Percentiles rank a stretch among this genome's conserved stretches.
Conservation (phyloP, 139 green algal species). For the Ettlia oleoabundans region DNA sequence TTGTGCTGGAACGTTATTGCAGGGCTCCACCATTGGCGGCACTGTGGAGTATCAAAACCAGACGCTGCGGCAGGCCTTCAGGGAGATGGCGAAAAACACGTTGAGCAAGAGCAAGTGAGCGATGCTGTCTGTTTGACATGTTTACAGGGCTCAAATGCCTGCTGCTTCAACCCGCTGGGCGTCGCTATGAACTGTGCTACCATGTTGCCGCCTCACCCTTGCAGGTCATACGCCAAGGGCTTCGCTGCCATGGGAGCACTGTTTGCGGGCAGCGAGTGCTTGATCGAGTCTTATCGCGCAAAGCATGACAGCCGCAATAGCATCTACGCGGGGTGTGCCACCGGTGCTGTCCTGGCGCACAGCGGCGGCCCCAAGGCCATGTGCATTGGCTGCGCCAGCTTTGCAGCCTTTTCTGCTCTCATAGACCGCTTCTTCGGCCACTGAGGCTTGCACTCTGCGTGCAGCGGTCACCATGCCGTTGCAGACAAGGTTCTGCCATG, state of each 20-base stretch:
- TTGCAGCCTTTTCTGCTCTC: slow-evolving; percentile 87
- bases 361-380: slow-evolving; percentile 83
- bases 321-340: slow-evolving; percentile 89
- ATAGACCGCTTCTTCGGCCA: slow-evolving; percentile 77
- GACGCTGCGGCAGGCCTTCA: slow-evolving; percentile 51
- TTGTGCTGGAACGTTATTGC: too few relatives aligned
- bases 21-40: slow-evolving; percentile 47
- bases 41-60: slow-evolving; percentile 45
- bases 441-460: too few relatives aligned
- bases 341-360: slow-evolving; percentile 83
- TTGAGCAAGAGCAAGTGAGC: slow-evolving; percentile 54
- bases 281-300: slow-evolving; percentile 91
- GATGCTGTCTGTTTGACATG: neutral
- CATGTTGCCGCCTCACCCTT: too few relatives aligned
- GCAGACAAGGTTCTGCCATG: too few relatives aligned
- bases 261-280: slow-evolving; percentile 92
- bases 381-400: slow-evolving; percentile 87
- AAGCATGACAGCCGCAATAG: slow-evolving; percentile 93
- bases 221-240: slow-evolving; percentile 88
- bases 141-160: neutral
- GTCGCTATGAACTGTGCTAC: too few relatives aligned
- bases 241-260: slow-evolving; percentile 92
- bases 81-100: slow-evolving; percentile 48
- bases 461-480: too few relatives aligned
- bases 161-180: too few relatives aligned